These are phyloP conservation scores for Evernia prunastri DNA, from an alignment of 495 filamentous ascomycete species.

Conservation along the genomic window DNA sequence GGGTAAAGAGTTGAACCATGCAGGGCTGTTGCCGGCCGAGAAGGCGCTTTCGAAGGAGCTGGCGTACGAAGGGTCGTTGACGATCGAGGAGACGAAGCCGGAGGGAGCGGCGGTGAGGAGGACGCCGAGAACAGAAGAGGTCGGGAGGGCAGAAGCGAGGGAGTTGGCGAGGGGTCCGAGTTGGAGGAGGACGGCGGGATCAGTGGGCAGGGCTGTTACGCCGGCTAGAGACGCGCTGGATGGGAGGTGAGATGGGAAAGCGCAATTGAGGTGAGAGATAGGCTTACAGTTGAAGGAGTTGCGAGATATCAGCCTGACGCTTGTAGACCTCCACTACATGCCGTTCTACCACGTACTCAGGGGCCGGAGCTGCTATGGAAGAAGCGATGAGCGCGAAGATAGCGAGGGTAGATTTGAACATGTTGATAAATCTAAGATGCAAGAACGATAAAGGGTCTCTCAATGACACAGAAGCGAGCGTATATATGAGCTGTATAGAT, in stretches of 20 bases:
- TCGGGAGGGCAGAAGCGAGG: slow-evolving; percentile 27
- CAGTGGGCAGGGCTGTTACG: slow-evolving; percentile 28
- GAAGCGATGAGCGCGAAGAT: slow-evolving; percentile 7
- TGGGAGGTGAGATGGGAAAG: slow-evolving; percentile 1
- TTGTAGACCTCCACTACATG: slow-evolving; percentile 21
- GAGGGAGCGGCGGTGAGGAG: slow-evolving; percentile 28
- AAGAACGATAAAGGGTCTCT: not conserved
- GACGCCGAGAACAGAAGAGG: slow-evolving; percentile 27
- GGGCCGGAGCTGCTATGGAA: slow-evolving; percentile 4
- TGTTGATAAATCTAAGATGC: not conserved
- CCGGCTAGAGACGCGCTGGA: slow-evolving; percentile 27
- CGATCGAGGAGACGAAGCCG: slow-evolving; percentile 25
- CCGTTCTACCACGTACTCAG: slow-evolving; percentile 16
- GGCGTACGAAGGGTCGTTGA: slow-evolving; percentile 27
- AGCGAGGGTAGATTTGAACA: slow-evolving; percentile 5
- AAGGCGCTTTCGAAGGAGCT: slow-evolving; percentile 25
- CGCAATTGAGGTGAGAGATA: slow-evolving; percentile 6
- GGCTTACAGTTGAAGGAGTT: slow-evolving; percentile 20
- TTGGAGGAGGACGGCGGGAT: slow-evolving; percentile 27
- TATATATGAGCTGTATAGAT: slow-evolving; percentile 4
- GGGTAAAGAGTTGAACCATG: slow-evolving; percentile 31
- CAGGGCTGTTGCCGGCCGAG: slow-evolving; percentile 23
- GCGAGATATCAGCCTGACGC: slow-evolving; percentile 22
- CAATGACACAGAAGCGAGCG: not conserved
- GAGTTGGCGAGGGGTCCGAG: slow-evolving; percentile 24